Percentiles rank a stretch among this genome's conserved stretches.
phyloP scores from a whole-genome alignment of 1,284 basidiomycete genomes.

The Marasmius sp. region DNA sequence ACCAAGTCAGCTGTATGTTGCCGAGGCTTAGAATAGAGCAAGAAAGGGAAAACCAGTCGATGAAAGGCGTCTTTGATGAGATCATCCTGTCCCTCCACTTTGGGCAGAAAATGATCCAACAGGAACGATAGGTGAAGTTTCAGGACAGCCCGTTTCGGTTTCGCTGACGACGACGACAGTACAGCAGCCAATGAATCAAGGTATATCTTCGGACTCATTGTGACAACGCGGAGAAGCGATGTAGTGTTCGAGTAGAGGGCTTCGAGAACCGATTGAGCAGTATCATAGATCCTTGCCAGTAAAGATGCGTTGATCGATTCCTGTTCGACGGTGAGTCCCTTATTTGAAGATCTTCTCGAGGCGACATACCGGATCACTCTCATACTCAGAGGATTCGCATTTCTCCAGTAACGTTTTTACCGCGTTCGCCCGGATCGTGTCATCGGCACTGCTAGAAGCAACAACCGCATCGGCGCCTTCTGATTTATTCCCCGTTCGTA shows the following conservation, averaged over 20 bases:
- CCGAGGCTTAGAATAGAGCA: constrained; percentile 72
- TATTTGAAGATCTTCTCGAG: neutral
- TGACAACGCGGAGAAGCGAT: constrained; percentile 40
- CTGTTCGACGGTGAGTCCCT: constrained; percentile 27
- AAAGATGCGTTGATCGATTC: constrained; percentile 53
- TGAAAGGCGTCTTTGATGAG: constrained; percentile 51
- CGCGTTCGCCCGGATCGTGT: constrained; percentile 49
- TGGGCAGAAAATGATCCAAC: constrained; percentile 39
- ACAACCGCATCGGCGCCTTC: constrained; percentile 47
- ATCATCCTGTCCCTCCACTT: constrained; percentile 26
- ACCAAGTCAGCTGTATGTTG: constrained; percentile 60
- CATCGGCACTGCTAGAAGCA: constrained; percentile 53
- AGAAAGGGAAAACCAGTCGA: constrained; percentile 66
- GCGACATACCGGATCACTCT: neutral
- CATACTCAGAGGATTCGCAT: neutral
- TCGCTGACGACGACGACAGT: constrained; percentile 38
- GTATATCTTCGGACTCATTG: constrained; percentile 39
- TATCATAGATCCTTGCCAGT: constrained; percentile 67
- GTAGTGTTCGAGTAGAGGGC: constrained; percentile 58
- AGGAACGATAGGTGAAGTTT: constrained; percentile 68
- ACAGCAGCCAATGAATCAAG: constrained; percentile 48
- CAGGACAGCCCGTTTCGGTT: constrained; percentile 52
- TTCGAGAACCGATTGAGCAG: constrained; percentile 57
- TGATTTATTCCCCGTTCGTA: constrained; percentile 1
- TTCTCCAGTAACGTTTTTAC: constrained; percentile 48